These are phyloP conservation scores for Didymella arachidicola DNA, from an alignment of 2,329 filamentous ascomycete species.

Conservation along the genomic window DNA sequence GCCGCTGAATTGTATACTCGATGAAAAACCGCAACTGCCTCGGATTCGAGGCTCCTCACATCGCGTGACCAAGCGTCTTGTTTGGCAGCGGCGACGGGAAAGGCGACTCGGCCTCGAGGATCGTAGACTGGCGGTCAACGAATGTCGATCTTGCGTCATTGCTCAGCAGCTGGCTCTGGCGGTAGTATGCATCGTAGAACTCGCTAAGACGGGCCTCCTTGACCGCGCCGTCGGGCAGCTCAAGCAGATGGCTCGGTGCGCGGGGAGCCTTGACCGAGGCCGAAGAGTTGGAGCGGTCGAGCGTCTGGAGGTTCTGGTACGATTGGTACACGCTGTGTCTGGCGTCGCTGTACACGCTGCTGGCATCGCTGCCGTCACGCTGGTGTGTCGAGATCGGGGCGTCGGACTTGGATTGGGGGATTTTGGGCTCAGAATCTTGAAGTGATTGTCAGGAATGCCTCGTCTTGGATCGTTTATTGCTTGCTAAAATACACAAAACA, in stretches of 20 bases:
- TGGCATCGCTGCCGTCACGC: conserved; percentile 43
- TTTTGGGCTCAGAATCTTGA: conserved; percentile 29
- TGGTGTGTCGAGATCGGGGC: conserved; percentile 28
- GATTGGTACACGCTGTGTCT: conserved; percentile 33
- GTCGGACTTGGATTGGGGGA: neutral
- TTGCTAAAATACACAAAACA: conserved; percentile 39
- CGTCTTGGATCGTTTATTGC: conserved; percentile 32
- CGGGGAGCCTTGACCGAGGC: conserved; percentile 28
- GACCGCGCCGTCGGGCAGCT: conserved; percentile 19
- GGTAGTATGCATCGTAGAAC: conserved; percentile 53
- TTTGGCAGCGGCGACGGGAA: conserved; percentile 34
- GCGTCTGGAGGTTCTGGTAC: conserved; percentile 22
- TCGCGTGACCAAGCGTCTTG: conserved; percentile 20
- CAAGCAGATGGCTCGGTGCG: conserved; percentile 29
- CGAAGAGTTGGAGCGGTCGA: conserved; percentile 24
- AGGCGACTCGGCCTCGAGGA: conserved; percentile 41
- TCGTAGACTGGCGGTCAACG: conserved; percentile 37
- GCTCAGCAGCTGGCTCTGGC: conserved; percentile 23
- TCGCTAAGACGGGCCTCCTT: conserved; percentile 47
- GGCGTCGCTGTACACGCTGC: conserved; percentile 46
- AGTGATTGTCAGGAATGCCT: conserved; percentile 35
- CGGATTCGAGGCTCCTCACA: neutral
- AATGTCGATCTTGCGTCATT: conserved; percentile 22
- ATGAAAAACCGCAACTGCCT: neutral
- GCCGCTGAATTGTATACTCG: neutral